phyloP scores from a whole-genome alignment of 257 asterid genomes.

The Gentiana straminea region DNA sequence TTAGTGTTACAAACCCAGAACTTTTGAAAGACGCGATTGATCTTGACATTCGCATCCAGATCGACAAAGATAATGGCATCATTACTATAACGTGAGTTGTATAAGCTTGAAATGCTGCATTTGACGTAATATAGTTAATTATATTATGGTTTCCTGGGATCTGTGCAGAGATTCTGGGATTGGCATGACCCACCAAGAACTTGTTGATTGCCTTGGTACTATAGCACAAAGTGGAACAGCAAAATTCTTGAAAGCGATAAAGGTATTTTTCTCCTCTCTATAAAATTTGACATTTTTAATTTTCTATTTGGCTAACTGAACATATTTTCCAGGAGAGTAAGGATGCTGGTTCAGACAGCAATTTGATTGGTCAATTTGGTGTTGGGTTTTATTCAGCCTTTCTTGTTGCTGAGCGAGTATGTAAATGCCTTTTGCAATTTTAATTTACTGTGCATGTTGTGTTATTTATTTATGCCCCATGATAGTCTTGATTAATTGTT shows the following conservation, averaged over 20 bases:
- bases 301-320: slow-evolving; percentile 1
- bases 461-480: neutral
- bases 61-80: slow-evolving; percentile 85
- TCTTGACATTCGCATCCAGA: slow-evolving; percentile 80
- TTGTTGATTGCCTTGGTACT: slow-evolving; percentile 93
- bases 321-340: slow-evolving; percentile 69
- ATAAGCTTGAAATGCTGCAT: neutral
- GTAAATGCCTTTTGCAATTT: slow-evolving; percentile 4
- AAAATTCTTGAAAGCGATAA: slow-evolving; percentile 77
- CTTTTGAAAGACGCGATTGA: slow-evolving; percentile 68
- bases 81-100: slow-evolving; percentile 63
- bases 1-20: slow-evolving; percentile 73
- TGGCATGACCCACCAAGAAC: slow-evolving; percentile 92
- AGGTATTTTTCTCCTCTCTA: slow-evolving; percentile 32
- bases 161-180: slow-evolving; percentile 80
- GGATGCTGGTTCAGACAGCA: slow-evolving; percentile 89
- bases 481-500: slow-evolving; percentile 9
- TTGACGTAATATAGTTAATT: slow-evolving; percentile 7
- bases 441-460: neutral
- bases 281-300: neutral
- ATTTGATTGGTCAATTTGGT: slow-evolving; percentile 97
- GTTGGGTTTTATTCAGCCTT: slow-evolving; percentile 97
- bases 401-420: slow-evolving; percentile 87
- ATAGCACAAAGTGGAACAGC: slow-evolving; percentile 99
- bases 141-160: slow-evolving; percentile 9